Evolutionary conservation across 2,329 filamentous ascomycete species (phyloP).

Genomic region (Atkinsonella texensis): DNA sequence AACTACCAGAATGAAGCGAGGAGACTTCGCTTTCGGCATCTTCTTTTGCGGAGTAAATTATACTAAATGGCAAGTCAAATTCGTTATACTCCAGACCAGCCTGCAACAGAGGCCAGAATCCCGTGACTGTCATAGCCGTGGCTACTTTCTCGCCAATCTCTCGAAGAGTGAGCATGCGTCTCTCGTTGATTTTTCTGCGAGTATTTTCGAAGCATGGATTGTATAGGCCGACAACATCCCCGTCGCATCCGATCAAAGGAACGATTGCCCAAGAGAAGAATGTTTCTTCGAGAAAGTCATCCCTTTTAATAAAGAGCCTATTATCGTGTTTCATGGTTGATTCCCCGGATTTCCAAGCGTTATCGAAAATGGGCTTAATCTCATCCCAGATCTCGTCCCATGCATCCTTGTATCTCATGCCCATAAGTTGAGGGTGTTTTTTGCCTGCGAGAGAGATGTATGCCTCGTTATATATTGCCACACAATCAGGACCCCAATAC

Average conservation of each 20-base stretch:
- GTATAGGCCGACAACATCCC: slow-evolving; percentile 63
- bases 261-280: slow-evolving; percentile 79
- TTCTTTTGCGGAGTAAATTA: slow-evolving; percentile 66
- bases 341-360: slow-evolving; percentile 57
- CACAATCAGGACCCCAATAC: slow-evolving; percentile 65
- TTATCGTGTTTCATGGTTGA: slow-evolving; percentile 80
- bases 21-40: slow-evolving; percentile 60
- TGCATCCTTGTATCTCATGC: slow-evolving; percentile 52
- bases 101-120: slow-evolving; percentile 62
- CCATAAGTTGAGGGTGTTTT: slow-evolving; percentile 69
- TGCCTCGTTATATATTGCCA: slow-evolving; percentile 62
- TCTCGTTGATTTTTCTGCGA: slow-evolving; percentile 62
- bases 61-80: slow-evolving; percentile 61
- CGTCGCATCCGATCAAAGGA: slow-evolving; percentile 62
- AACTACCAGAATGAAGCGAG: slow-evolving; percentile 57
- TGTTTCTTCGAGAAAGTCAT: slow-evolving; percentile 62
- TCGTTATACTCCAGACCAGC: slow-evolving; percentile 62
- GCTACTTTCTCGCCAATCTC: slow-evolving; percentile 68
- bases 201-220: slow-evolving; percentile 78
- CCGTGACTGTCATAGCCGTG: slow-evolving; percentile 56
- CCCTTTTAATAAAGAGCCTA: slow-evolving; percentile 57
- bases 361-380: slow-evolving; percentile 55
- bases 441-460: slow-evolving; percentile 60
- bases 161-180: slow-evolving; percentile 66
- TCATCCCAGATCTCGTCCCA: slow-evolving; percentile 68